Percentiles rank a stretch among this genome's conserved stretches.
These are phyloP conservation scores for Symbiotaphrina buchneri DNA, from an alignment of 495 filamentous ascomycete genomes.

Conservation along the genomic window DNA sequence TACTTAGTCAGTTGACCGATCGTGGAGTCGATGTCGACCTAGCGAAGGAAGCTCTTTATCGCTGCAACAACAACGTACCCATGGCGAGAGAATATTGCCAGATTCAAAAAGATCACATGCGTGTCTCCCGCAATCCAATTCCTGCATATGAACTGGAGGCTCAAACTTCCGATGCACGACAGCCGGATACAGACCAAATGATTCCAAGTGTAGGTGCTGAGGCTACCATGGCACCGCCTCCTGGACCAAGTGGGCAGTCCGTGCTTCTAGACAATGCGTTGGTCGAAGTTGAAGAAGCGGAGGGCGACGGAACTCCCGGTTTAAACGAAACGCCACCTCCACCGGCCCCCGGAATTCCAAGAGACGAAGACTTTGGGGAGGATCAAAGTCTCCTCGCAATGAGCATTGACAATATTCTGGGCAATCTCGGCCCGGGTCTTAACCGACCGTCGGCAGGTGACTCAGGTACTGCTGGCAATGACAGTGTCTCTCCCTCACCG, in stretches of 20 bases:
- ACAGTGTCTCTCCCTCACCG: not conserved
- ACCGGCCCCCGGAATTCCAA: slow-evolving; percentile 10
- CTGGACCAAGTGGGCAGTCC: not conserved
- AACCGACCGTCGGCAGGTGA: not conserved
- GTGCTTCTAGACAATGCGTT: slow-evolving; percentile 8
- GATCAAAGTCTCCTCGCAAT: slow-evolving; percentile 13
- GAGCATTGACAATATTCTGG: slow-evolving; percentile 17
- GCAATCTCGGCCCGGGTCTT: slow-evolving; percentile 1
- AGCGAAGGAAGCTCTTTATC: slow-evolving; percentile 57
- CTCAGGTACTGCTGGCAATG: not conserved
- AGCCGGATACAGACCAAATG: not conserved
- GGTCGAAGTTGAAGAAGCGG: slow-evolving; percentile 11
- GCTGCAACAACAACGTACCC: slow-evolving; percentile 42
- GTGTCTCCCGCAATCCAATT: slow-evolving; percentile 32
- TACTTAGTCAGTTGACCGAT: slow-evolving; percentile 8
- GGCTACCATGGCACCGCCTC: slow-evolving; percentile 3
- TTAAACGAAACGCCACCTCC: slow-evolving; percentile 9
- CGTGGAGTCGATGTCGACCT: slow-evolving; percentile 30
- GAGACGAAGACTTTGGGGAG: slow-evolving; percentile 4
- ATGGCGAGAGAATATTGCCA: slow-evolving; percentile 55
- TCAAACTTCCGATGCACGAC: not conserved
- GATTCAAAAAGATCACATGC: slow-evolving; percentile 20
- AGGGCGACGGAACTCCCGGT: slow-evolving; percentile 9
- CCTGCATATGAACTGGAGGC: slow-evolving; percentile 30
- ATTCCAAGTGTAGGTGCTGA: slow-evolving; percentile 4